Evolutionary conservation across 2,329 filamentous ascomycete species (phyloP), one percentile per base, ranked within the genome.

Genomic region (Talaromyces sp.): DNA sequence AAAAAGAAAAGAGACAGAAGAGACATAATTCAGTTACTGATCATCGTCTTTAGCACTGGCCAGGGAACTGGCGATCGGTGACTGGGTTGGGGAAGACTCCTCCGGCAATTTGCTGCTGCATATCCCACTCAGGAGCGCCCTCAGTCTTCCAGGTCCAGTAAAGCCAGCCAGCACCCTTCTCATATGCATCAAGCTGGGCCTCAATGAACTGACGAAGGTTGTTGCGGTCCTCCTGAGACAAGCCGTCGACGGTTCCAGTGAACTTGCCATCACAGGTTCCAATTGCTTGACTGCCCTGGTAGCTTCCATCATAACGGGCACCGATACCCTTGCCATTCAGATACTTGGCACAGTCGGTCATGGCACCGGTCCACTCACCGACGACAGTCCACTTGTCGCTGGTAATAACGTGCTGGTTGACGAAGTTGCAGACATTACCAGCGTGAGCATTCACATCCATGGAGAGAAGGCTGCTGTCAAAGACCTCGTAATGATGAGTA

Each of bases 341-440:
- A 51, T 75, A 79, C 44, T 75, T 77, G 8, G 81, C 78, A 58
- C 81, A 83, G 56, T 82, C 79, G 2, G 86, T 88, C 78, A 87
- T 81, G 13, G 85, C 86, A 19, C 79, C 86, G 1, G 82, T 83
- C 86, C 86, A 89, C 67, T 89, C 86, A 37, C 86, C 86, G 4
- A 87, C 80, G 49, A 88, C 75, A n/a, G 82, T 80, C 79, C 82
- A 86, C 68, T 88, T 88, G 68, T 88, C 84, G 4, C 77, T 75
- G 29, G 77, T 74, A 6, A 70, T 67, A 53, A 77, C 64, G 56
- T 83, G 84, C 7, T 70, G 65, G 2, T 69, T 65, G 2, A 77
- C 78, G 58, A 81, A 80, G 47, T 75, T 76, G 72, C 86, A 89
- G 47, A 82, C 84, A 24, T 73, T 70, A 52, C 79, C 70, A 33